Conservation (phyloP, 306 rosid genomes). For the Rosa lucieae region DNA sequence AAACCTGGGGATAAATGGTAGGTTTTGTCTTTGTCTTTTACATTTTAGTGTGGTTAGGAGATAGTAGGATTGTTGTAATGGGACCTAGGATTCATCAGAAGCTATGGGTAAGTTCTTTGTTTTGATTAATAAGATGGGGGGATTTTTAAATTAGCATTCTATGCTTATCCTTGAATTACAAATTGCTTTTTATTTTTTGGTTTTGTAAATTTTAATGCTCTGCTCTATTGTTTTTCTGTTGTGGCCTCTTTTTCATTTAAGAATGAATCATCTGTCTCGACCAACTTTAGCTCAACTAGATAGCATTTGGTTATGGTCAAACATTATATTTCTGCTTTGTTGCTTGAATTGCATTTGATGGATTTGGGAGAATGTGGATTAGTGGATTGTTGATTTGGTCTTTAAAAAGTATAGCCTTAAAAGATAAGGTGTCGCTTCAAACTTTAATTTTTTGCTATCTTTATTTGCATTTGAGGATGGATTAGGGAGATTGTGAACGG, state of each 20-base stretch:
- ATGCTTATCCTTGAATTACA: constrained; percentile 16
- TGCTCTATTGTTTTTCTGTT: not conserved
- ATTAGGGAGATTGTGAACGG: not conserved
- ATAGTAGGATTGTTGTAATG: not conserved
- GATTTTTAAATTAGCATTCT: constrained; percentile 25
- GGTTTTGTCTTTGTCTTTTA: not conserved
- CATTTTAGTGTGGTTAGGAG: not conserved
- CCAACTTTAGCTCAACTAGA: not conserved
- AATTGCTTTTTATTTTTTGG: not conserved
- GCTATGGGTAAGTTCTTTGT: constrained; percentile 28
- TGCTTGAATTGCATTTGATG: constrained; percentile 3
- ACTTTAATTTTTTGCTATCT: not conserved
- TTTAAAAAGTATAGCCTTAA: not conserved
- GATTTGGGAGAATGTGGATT: constrained; percentile 9
- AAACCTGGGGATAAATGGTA: not conserved
- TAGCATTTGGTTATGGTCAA: not conserved
- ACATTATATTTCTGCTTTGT: not conserved
- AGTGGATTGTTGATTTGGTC: constrained; percentile 18
- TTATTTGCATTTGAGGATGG: not conserved
- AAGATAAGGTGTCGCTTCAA: not conserved
- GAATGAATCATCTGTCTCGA: not conserved
- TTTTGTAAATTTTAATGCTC: constrained; percentile 21
- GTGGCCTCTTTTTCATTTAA: not conserved
- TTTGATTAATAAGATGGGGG: constrained; percentile 24
- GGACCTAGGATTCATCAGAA: constrained; percentile 14